These are phyloP conservation scores for Escovopsis weberi DNA, from an alignment of 2,329 filamentous ascomycete species.

Conservation along the genomic window DNA sequence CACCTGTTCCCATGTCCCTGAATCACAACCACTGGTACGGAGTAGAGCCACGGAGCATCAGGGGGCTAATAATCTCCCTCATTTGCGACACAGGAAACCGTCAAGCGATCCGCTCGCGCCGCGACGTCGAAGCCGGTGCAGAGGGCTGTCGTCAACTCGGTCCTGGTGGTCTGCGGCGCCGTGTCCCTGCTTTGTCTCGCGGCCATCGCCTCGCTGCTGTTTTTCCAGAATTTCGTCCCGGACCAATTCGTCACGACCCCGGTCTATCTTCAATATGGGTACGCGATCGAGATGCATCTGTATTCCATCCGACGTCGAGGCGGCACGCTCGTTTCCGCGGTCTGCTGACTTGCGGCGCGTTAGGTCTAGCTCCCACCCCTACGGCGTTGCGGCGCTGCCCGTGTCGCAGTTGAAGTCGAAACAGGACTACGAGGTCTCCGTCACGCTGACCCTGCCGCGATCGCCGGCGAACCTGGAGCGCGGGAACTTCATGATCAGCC, in stretches of 20 bases:
- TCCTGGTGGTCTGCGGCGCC: conserved; percentile 29
- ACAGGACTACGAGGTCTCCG: conserved; percentile 73
- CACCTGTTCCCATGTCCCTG: too few species aligned
- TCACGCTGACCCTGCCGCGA: conserved; percentile 63
- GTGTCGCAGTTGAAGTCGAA: conserved; percentile 43
- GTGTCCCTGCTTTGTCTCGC: conserved; percentile 32
- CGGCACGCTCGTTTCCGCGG: too few species aligned
- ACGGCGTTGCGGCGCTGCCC: conserved; percentile 33
- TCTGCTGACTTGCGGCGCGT: too few species aligned
- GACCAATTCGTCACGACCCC: conserved; percentile 37
- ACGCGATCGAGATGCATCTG: conserved; percentile 9
- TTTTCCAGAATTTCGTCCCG: conserved; percentile 43
- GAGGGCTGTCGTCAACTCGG: conserved; percentile 31
- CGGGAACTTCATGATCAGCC: conserved; percentile 90
- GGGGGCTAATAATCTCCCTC: neutral
- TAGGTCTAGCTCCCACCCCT: conserved; percentile 35
- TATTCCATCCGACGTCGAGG: too few species aligned
- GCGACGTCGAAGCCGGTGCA: conserved; percentile 37
- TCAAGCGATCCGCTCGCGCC: conserved; percentile 21
- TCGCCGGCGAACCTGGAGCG: conserved; percentile 59
- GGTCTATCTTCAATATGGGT: conserved; percentile 46
- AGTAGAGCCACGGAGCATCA: too few species aligned
- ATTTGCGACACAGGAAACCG: conserved; percentile 15
- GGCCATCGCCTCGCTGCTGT: conserved; percentile 33
- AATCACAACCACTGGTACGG: too few species aligned